Evolutionary conservation across 2,329 filamentous ascomycete genomes (phyloP), one percentile per base, ranked within the genome.

Genomic region (Fusarium anguioides): DNA sequence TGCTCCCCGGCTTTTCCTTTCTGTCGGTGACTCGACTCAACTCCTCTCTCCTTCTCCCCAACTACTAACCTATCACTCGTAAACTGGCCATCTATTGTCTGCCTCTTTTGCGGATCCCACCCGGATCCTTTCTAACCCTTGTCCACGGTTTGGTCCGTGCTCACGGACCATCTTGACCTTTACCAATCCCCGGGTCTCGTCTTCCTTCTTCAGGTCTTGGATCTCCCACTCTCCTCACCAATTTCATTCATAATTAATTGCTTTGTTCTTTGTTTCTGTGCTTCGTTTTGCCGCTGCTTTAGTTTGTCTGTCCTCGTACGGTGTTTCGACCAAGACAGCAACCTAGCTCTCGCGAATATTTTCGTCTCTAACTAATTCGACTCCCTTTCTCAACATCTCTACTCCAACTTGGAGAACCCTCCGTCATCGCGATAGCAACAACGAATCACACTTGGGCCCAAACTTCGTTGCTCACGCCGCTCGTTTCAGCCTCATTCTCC

Each of bases 121-220:
- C 36, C 48, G 41, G 57, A 14, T 48, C 40, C 40, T 26, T 48
- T 44, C 26, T 41, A 42, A 49, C 59, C 63, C 64, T 64, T 58
- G 60, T 33, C 60, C 60, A 61, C 52, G 51, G 44, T 62, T 46
- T 44, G 42, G 54, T 58, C 65, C 51, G 60, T 57, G 47, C 65
- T 65, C 65, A 58, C 60, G 60, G 60, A 54, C 27, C 27, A 29
- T 29, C 27, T 29, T 11, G 27, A 29, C 63, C 65, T 64, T 42
- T 54, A 44, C 60, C 65, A 68, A 60, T 68, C 64, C 65, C 60
- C 65, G 68, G 65, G 57, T 60, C 57, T 27, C 7, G 51, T 61
- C 65, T 49, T 42, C 44, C 35, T 59, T 46, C 44, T 51, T 58
- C 33, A 60, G 40, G 64, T 52, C 59, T 55, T 42, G 41, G 46